phyloP scores from a whole-genome alignment of 2,329 filamentous ascomycete species.

The Cladophialophora psammophila region DNA sequence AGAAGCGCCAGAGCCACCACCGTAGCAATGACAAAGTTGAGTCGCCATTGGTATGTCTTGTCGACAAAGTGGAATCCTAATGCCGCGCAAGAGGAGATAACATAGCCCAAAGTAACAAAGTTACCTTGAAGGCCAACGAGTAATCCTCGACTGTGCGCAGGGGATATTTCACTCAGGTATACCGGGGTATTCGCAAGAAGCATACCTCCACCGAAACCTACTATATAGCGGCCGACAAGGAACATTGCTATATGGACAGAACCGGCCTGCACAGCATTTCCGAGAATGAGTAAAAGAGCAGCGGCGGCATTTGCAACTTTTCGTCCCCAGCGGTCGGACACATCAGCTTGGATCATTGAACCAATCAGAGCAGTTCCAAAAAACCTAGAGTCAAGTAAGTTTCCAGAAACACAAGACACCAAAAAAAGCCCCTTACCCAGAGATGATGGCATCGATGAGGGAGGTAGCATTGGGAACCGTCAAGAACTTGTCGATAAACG shows the following conservation, averaged over 20 bases:
- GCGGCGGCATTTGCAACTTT: slow-evolving; percentile 47
- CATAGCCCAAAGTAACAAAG: slow-evolving; percentile 43
- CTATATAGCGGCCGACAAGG: slow-evolving; percentile 49
- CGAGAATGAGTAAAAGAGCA: slow-evolving; percentile 46
- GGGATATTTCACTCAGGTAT: slow-evolving; percentile 63
- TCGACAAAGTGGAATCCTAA: slow-evolving; percentile 41
- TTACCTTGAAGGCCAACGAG: slow-evolving; percentile 41
- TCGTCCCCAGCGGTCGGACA: slow-evolving; percentile 46
- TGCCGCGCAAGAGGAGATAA: slow-evolving; percentile 36
- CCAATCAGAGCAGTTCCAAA: too few relatives aligned
- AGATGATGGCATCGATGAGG: too few relatives aligned
- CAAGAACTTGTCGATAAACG: too few relatives aligned
- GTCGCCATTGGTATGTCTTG: slow-evolving; percentile 41
- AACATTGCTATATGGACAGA: slow-evolving; percentile 19
- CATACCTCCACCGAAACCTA: too few relatives aligned
- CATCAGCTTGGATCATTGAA: too few relatives aligned
- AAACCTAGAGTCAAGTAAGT: too few relatives aligned
- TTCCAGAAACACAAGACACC: too few relatives aligned
- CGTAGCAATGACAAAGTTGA: slow-evolving; percentile 23
- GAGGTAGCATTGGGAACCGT: too few relatives aligned
- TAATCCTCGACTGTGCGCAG: slow-evolving; percentile 45
- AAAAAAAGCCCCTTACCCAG: too few relatives aligned
- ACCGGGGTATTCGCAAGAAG: slow-evolving; percentile 28
- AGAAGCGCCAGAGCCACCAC: slow-evolving; percentile 14
- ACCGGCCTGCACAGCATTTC: slow-evolving; percentile 47